Evolutionary conservation across 2,329 filamentous ascomycete genomes (phyloP).

Genomic region (Aspergillus fumigatiaffinis): DNA sequence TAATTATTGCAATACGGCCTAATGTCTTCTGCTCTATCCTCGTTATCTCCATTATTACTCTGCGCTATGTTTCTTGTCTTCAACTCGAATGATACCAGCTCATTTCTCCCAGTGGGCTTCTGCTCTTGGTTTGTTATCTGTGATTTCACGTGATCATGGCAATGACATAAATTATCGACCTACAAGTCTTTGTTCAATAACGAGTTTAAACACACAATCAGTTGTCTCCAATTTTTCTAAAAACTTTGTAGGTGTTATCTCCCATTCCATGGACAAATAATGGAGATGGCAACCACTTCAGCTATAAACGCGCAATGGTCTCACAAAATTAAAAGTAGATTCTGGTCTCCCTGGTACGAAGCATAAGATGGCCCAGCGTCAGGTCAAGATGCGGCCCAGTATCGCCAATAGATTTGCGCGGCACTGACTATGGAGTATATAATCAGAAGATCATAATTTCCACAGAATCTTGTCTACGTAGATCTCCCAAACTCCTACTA

Average conservation of each 20-base stretch:
- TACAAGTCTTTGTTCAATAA: neutral
- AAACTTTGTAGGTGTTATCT: neutral
- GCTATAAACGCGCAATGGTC: neutral
- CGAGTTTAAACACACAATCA: neutral
- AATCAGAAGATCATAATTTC: neutral
- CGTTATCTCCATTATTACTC: constrained; percentile 13
- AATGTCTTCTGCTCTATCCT: constrained; percentile 12
- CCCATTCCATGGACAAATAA: neutral
- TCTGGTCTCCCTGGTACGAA: neutral
- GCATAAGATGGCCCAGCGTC: no score
- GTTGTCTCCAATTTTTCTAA: neutral
- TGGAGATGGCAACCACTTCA: neutral
- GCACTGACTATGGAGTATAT: neutral
- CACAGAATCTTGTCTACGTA: neutral
- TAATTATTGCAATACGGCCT: constrained; percentile 6
- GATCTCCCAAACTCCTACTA: neutral
- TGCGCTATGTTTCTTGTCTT: constrained; percentile 19
- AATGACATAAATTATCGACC: constrained; percentile 23
- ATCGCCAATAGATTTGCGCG: neutral
- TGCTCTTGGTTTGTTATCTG: constrained; percentile 18
- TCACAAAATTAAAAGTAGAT: neutral
- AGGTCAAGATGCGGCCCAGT: neutral
- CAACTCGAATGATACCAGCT: constrained; percentile 38
- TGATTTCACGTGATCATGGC: constrained; percentile 29
- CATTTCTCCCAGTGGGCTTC: constrained; percentile 30